These are phyloP conservation scores for Castanea mollissima DNA, from an alignment of 306 rosid genomes.

Conservation along the genomic window DNA sequence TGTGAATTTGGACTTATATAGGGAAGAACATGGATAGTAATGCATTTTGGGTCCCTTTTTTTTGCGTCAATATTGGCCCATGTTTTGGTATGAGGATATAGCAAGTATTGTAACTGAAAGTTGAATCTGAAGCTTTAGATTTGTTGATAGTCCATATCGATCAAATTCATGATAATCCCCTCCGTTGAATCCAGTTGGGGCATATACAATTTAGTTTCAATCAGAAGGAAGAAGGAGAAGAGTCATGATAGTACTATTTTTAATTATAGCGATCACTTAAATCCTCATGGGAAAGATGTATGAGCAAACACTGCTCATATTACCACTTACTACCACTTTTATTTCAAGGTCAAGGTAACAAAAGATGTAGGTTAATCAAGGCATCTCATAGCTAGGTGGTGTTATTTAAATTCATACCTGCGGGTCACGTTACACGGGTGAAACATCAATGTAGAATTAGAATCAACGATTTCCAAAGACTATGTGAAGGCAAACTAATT, in stretches of 20 bases:
- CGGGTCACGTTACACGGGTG: no score
- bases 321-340: not conserved
- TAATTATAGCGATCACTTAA: not conserved
- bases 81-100: no score
- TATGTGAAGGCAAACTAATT: not conserved
- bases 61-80: no score
- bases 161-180: constrained; percentile 13
- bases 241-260: no score
- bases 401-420: not conserved
- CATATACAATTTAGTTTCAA: constrained; percentile 25
- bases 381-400: not conserved
- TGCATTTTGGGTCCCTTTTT: no score
- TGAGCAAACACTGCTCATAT: not conserved
- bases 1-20: not conserved
- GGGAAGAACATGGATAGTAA: no score
- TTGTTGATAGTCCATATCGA: constrained; percentile 18
- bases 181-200: constrained; percentile 8
- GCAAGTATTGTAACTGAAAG: not conserved
- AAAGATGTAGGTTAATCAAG: not conserved
- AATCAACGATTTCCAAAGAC: not conserved
- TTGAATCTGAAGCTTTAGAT: constrained; percentile 31
- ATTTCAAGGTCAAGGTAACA: not conserved
- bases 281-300: not conserved
- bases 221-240: not conserved
- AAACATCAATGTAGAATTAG: no score